A percentile compares a stretch with the other conserved stretches of the same genome.
Conservation (phyloP, 495 filamentous ascomycete genomes). For the Hypoxylon fuscum region DNA sequence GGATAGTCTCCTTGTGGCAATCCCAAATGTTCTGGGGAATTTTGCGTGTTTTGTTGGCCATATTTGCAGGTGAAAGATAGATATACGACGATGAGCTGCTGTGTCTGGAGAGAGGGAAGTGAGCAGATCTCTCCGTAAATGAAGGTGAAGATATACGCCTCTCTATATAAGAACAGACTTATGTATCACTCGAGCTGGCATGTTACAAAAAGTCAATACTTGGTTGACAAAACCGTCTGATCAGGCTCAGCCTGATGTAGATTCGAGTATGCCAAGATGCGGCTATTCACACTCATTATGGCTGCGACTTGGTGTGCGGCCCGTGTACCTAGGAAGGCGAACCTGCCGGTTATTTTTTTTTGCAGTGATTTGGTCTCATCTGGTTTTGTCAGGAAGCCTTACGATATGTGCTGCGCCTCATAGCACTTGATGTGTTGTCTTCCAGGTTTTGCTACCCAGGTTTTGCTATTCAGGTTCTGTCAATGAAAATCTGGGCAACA, state of each 20-base stretch:
- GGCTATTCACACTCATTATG: background rate
- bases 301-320: background rate
- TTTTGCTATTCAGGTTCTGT: conserved; percentile 23
- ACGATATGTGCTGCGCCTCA: background rate
- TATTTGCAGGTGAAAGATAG: background rate
- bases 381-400: background rate
- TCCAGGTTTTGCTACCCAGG: conserved; percentile 4
- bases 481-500: conserved; percentile 20
- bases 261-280: background rate
- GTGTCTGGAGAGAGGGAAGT: background rate
- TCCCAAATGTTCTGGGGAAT: conserved; percentile 28
- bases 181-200: too few species aligned
- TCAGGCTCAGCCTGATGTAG: background rate
- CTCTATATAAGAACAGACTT: too few species aligned
- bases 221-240: background rate
- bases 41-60: conserved; percentile 23
- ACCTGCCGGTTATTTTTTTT: background rate
- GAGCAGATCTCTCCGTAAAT: too few species aligned
- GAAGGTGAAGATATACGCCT: background rate
- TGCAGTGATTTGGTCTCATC: background rate
- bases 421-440: too few species aligned
- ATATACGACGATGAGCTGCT: background rate
- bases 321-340: background rate
- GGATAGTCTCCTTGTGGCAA: conserved; percentile 25
- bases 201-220: background rate